Base-by-base conservation (phyloP, 225 moss, liverwort and hornwort species). In the Neckera pumila region DNA sequence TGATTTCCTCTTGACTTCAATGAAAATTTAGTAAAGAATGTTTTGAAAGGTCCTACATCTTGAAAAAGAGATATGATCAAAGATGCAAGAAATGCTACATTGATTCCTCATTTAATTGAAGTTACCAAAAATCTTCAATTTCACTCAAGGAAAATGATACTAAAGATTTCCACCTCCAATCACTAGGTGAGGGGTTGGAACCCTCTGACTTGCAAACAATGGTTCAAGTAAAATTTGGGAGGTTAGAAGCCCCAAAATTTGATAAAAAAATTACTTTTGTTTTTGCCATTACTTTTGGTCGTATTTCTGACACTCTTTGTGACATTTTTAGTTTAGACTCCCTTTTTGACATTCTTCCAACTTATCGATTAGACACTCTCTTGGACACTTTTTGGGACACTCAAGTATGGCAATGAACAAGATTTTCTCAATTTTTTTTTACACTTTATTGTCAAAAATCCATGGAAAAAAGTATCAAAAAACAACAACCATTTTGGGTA, bases 381-480 rank as follows among this genome's bases (percentile, higher is more conserved):
- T 40, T 3, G 0, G 2, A 27, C 47, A 17, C 4, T 8, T 7
- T 42, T 42, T 42, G 3, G 5, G 8, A 15, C 19, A 19, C 31
- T 31, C 12, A 33, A 49, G 19, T 47, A 45, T n/a, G n/a, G 2
- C 19, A 31, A 2, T 31, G 20, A 49, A 19, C 2, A 47, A 31
- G 7, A 19, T 31, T 31, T 49, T 75, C 3, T 31, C 0, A 1
- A 30, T 31, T 31, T 4, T 66, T 66, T 11, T 7, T 7, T 12
- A 33, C 2, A 31, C 19, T 75, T 31, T 4, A 31, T 12, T 49
- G 7, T 7, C 2, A 1, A 17, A 28, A 45, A 28, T 28, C 2
- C 1, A 0, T 12, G 4, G 0, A 3, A 49, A 33, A 75, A 12
- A 47, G 31, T 19, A 4, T 19, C 7, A 1, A 21, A 49, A 49